Evolutionary conservation across 2,329 filamentous ascomycete species (phyloP).

Genomic region (Paramyrothecium sp.): DNA sequence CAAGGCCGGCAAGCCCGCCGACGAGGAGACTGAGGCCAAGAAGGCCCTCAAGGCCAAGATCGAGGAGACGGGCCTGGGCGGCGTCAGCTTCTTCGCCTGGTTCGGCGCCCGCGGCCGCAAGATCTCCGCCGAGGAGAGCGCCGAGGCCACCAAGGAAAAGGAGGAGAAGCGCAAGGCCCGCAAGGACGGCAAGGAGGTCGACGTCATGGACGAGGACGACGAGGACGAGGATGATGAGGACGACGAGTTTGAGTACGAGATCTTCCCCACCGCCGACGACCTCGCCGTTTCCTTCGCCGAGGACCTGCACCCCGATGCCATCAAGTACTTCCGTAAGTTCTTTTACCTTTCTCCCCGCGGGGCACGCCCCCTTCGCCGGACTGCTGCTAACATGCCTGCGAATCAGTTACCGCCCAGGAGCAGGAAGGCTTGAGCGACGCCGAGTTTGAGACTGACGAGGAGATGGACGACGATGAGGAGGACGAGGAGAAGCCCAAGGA

Average conservation of each 20-base stretch:
- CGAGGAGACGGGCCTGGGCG: conserved; percentile 60
- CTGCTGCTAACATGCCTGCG: conserved; percentile 30
- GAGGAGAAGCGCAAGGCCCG: conserved; percentile 51
- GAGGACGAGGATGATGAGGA: conserved; percentile 62
- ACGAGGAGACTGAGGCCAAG: conserved; percentile 44
- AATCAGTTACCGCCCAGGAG: conserved; percentile 56
- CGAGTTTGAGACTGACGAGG: conserved; percentile 65
- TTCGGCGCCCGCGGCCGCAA: conserved; percentile 76
- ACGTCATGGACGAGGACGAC: conserved; percentile 37
- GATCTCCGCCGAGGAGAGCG: conserved; percentile 71
- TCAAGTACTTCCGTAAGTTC: conserved; percentile 85
- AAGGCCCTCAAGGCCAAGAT: conserved; percentile 54
- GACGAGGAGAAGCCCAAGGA: conserved; percentile 34
- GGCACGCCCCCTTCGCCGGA: not conserved
- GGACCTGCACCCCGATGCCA: conserved; percentile 83
- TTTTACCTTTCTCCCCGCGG: not conserved
- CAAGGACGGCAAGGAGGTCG: conserved; percentile 49
- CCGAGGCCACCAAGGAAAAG: conserved; percentile 58
- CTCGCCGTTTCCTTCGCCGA: conserved; percentile 79
- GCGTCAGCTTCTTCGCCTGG: conserved; percentile 82
- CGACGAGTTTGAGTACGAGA: conserved; percentile 70
- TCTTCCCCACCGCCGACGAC: conserved; percentile 85
- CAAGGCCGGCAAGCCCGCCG: conserved; percentile 41
- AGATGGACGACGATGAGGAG: conserved; percentile 45
- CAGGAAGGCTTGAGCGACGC: conserved; percentile 64